These are phyloP conservation scores for Debaryomyces hansenii DNA, from an alignment of 805 yeast genomes.

Conservation along the genomic window DNA sequence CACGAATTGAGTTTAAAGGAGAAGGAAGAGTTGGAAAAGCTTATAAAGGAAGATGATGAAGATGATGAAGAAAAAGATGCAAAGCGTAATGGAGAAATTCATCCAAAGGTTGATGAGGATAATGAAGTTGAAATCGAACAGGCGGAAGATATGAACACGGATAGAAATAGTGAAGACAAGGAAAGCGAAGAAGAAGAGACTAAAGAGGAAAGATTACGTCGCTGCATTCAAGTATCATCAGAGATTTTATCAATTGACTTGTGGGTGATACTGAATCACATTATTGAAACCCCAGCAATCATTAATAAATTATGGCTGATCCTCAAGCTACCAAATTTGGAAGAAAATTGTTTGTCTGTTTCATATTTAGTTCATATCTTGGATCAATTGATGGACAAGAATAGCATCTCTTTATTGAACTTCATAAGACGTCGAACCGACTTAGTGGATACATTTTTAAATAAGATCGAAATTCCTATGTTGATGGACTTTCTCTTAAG, in stretches of 20 bases:
- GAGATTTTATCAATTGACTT: slow-evolving; percentile 41
- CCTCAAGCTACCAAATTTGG: slow-evolving; percentile 26
- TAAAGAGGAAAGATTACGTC: slow-evolving; percentile 30
- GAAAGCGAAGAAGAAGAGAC: slow-evolving; percentile 24
- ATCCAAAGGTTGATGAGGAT: slow-evolving; percentile 4
- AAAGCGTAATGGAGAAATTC: neutral
- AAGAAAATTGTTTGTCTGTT: slow-evolving; percentile 40
- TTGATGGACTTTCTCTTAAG: slow-evolving; percentile 89
- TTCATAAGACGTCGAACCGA: slow-evolving; percentile 68
- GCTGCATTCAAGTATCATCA: slow-evolving; percentile 40
- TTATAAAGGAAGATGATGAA: slow-evolving; percentile 5
- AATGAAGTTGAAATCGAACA: slow-evolving; percentile 12
- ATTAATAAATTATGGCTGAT: slow-evolving; percentile 45
- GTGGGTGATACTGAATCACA: slow-evolving; percentile 44
- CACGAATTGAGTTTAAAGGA: slow-evolving; percentile 26
- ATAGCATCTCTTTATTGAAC: slow-evolving; percentile 58
- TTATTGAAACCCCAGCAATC: slow-evolving; percentile 41
- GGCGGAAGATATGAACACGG: slow-evolving; percentile 4
- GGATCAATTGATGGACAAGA: slow-evolving; percentile 76
- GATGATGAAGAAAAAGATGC: slow-evolving; percentile 2
- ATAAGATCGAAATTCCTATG: slow-evolving; percentile 90
- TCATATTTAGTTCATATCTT: slow-evolving; percentile 58
- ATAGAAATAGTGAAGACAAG: slow-evolving; percentile 7
- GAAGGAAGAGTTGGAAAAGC: slow-evolving; percentile 15
- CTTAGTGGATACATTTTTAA: slow-evolving; percentile 77